These are phyloP conservation scores for Aethionema arabicum DNA, from an alignment of 345 rosid genomes.

Conservation along the genomic window DNA sequence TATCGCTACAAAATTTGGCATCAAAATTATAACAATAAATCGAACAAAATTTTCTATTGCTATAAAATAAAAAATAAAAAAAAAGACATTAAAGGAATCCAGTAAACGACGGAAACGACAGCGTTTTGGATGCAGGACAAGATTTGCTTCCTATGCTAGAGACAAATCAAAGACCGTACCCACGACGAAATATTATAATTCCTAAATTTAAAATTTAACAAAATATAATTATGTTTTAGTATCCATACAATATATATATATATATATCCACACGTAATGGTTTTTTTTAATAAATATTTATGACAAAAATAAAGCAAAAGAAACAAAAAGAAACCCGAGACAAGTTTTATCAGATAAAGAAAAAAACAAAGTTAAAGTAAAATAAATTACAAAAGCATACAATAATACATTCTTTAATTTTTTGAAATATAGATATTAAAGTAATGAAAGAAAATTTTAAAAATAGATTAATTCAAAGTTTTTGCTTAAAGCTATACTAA, in stretches of 20 bases:
- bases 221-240: background rate
- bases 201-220: slow-evolving; percentile 15
- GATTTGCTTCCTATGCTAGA: slow-evolving; percentile 36
- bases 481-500: too few species aligned
- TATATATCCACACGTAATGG: background rate
- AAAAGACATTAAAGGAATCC: too few species aligned
- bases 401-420: slow-evolving; percentile 26
- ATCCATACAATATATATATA: background rate
- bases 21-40: too few species aligned
- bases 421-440: too few species aligned
- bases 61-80: too few species aligned
- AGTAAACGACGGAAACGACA: slow-evolving; percentile 17
- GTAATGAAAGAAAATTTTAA: too few species aligned
- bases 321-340: slow-evolving; percentile 49
- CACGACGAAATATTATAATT: slow-evolving; percentile 13
- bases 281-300: background rate
- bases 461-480: too few species aligned
- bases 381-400: slow-evolving; percentile 29
- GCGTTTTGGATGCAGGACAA: slow-evolving; percentile 17
- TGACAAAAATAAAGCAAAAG: slow-evolving; percentile 19
- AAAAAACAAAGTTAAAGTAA: slow-evolving; percentile 34
- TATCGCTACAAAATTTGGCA: too few species aligned
- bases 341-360: slow-evolving; percentile 42
- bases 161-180: slow-evolving; percentile 35
- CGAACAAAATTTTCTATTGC: too few species aligned